phyloP scores from a whole-genome alignment of 164 flowering plant genomes.

The Tinospora cordifolia region DNA sequence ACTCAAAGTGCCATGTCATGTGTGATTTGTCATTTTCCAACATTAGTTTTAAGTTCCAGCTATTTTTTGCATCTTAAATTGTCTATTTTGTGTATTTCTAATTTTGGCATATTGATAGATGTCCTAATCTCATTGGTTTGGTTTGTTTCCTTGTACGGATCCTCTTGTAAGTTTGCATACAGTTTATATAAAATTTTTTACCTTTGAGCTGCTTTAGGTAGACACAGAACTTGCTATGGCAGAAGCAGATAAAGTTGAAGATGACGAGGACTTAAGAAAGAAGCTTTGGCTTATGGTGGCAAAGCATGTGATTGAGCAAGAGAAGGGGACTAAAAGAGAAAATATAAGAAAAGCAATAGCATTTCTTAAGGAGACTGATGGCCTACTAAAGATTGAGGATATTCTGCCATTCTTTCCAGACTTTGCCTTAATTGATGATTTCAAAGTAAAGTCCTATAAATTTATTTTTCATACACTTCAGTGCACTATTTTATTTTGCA shows the following conservation, averaged over 20 bases:
- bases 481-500: not conserved
- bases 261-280: constrained; percentile 95
- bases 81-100: not conserved
- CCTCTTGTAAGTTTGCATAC: not conserved
- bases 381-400: constrained; percentile 92
- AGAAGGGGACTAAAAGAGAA: constrained; percentile 94
- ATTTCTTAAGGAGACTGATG: constrained; percentile 98
- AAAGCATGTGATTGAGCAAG: constrained; percentile 95
- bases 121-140: not conserved
- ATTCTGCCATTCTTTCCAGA: constrained; percentile 98
- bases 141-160: not conserved
- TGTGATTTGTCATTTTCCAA: too few species aligned
- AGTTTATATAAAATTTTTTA: constrained; percentile 4
- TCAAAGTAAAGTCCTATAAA: constrained; percentile 47
- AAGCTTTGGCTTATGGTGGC: constrained; percentile 99
- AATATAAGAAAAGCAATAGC: constrained; percentile 96
- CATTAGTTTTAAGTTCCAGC: not conserved
- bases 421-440: constrained; percentile 96
- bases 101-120: not conserved
- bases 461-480: constrained; percentile 3
- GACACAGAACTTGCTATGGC: constrained; percentile 99
- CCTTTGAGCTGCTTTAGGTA: constrained; percentile 42
- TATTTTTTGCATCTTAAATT: not conserved
- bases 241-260: constrained; percentile 99
- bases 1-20: too few species aligned